These are phyloP conservation scores for Aspergillus biplanus DNA, from an alignment of 495 filamentous ascomycete species.

Conservation along the genomic window DNA sequence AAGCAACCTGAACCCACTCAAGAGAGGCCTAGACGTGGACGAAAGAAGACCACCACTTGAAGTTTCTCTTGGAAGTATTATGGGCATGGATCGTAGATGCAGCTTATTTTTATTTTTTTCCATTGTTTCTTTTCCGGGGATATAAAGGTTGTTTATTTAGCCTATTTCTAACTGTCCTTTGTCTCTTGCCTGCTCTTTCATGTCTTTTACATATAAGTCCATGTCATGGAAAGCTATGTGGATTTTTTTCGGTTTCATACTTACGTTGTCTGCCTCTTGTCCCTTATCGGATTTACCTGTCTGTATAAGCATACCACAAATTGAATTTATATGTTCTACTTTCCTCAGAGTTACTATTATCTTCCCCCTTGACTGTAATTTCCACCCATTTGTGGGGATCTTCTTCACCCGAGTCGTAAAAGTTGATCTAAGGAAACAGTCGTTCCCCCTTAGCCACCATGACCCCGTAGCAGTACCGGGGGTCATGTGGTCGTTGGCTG, in stretches of 20 bases:
- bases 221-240: too few species aligned
- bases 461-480: too few species aligned
- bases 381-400: too few species aligned
- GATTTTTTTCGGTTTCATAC: background rate
- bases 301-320: too few species aligned
- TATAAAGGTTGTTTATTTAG: background rate
- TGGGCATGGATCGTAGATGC: background rate
- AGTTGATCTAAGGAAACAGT: too few species aligned
- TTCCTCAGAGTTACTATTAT: too few species aligned
- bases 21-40: slow-evolving; percentile 39
- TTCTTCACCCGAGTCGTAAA: too few species aligned
- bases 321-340: too few species aligned
- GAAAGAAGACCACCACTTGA: slow-evolving; percentile 28
- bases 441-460: too few species aligned
- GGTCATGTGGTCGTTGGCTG: too few species aligned
- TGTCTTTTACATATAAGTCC: background rate
- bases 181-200: background rate
- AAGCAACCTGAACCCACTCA: slow-evolving; percentile 17
- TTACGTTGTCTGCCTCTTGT: background rate
- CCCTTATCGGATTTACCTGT: too few species aligned
- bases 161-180: background rate
- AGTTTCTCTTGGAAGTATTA: background rate
- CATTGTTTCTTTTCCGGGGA: background rate
- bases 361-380: too few species aligned
- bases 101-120: background rate